phyloP scores from a whole-genome alignment of 139 green algal genomes.

The Coelastrella sp. region DNA sequence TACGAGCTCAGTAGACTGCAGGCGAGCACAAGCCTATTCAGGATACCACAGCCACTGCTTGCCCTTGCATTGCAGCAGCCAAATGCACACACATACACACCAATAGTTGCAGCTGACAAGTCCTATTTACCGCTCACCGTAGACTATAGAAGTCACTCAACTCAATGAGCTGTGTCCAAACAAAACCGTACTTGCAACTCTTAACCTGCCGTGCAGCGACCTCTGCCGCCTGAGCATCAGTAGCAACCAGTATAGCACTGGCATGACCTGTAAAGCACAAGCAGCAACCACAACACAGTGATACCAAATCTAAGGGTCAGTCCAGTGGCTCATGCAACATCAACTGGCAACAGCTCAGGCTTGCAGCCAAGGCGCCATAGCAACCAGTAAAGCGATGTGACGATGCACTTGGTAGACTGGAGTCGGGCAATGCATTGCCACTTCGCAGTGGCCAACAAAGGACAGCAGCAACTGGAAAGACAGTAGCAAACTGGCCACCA shows the following conservation, averaged over 20 bases:
- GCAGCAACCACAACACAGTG: conserved; percentile 1
- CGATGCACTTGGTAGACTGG: no score
- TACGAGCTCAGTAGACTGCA: background rate
- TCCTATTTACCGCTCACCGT: no score
- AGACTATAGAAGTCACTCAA: conserved; percentile 51
- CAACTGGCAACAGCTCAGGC: no score
- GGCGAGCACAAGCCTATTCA: background rate
- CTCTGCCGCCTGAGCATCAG: conserved; percentile 64
- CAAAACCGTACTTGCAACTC: conserved; percentile 54
- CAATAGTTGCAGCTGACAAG: background rate
- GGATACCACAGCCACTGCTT: background rate
- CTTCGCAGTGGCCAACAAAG: no score
- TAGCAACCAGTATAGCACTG: conserved; percentile 57
- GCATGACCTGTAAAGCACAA: conserved; percentile 33
- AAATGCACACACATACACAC: background rate
- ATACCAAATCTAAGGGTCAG: no score
- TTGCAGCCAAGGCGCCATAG: no score
- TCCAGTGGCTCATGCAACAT: no score
- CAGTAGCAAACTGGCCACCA: no score
- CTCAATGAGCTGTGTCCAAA: conserved; percentile 73
- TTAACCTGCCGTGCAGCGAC: conserved; percentile 28
- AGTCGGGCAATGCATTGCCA: no score
- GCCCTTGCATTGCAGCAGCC: background rate
- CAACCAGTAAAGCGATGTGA: no score
- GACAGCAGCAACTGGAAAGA: no score